A percentile compares a stretch with the other conserved stretches of the same genome.
phyloP scores from a whole-genome alignment of 2,329 filamentous ascomycete genomes.

The Raffaelea deltoideospora region DNA sequence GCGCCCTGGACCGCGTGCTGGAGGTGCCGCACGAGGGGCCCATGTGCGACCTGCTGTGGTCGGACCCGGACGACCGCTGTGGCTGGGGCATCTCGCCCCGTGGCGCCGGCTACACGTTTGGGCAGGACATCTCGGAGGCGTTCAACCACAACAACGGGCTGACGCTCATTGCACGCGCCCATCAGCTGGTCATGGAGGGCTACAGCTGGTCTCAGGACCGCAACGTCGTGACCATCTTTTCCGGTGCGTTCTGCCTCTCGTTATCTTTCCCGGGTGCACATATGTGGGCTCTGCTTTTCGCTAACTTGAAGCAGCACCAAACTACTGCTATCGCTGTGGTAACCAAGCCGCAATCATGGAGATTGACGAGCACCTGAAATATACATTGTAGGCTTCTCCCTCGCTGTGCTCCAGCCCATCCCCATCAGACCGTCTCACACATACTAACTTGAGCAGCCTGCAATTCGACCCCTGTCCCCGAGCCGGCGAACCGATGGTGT shows the following conservation, averaged over 20 bases:
- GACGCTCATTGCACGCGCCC: slow-evolving; percentile 86
- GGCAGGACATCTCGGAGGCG: slow-evolving; percentile 93
- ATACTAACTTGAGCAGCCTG: slow-evolving; percentile 43
- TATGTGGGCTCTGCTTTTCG: background rate
- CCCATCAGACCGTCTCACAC: too few species aligned
- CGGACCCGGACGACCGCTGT: slow-evolving; percentile 90
- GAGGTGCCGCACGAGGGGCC: slow-evolving; percentile 97
- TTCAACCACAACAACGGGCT: slow-evolving; percentile 99
- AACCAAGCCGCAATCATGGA: slow-evolving; percentile 99
- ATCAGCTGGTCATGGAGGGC: slow-evolving; percentile 98
- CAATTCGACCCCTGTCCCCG: slow-evolving; percentile 98
- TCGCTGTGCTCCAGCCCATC: too few species aligned
- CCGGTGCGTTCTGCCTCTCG: slow-evolving; percentile 40
- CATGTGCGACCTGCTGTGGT: slow-evolving; percentile 97
- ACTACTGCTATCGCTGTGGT: slow-evolving; percentile 97
- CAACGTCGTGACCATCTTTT: slow-evolving; percentile 98
- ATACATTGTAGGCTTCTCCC: slow-evolving; percentile 58
- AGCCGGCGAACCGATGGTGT: slow-evolving; percentile 97
- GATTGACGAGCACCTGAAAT: slow-evolving; percentile 98
- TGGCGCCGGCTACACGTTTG: slow-evolving; percentile 89
- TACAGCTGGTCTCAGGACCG: slow-evolving; percentile 99
- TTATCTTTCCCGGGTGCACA: background rate
- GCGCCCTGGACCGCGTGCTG: slow-evolving; percentile 88
- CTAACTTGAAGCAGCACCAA: slow-evolving; percentile 41
- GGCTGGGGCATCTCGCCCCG: slow-evolving; percentile 93